Conservation (phyloP, 176 grass and related monocot genomes). For the Avena insularis region DNA sequence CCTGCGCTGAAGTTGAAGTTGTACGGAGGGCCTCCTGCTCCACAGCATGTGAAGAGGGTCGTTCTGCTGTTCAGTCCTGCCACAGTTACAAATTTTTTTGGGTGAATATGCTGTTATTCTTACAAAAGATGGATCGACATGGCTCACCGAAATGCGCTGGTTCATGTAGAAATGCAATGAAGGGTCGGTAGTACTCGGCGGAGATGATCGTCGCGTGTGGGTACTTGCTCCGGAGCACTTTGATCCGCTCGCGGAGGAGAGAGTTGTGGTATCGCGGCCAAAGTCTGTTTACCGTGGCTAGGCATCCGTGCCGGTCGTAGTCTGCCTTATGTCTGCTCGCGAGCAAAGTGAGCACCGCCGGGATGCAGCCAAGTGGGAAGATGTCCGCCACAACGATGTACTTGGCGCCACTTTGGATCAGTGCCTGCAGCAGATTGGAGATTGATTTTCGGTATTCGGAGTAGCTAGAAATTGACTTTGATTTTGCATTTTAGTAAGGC, state of each 20-base stretch:
- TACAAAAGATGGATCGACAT: too few species aligned
- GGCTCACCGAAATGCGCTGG: conserved; percentile 35
- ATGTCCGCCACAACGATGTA: conserved; percentile 47
- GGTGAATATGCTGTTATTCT: not conserved
- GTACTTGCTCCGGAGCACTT: conserved; percentile 29
- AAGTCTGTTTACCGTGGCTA: conserved; percentile 25
- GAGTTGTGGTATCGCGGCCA: conserved; percentile 40
- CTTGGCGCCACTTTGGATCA: conserved; percentile 44
- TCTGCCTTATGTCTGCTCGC: conserved; percentile 17
- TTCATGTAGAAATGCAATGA: conserved; percentile 30
- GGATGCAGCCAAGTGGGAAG: conserved; percentile 41
- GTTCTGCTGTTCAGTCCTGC: not conserved
- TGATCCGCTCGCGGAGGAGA: too few species aligned
- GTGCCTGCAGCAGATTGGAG: not conserved
- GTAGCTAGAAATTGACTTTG: not conserved
- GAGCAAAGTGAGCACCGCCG: not conserved
- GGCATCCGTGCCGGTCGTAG: conserved; percentile 49
- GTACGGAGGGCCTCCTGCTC: conserved; percentile 2
- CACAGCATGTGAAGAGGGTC: not conserved
- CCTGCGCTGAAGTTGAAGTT: not conserved
- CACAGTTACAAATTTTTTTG: not conserved
- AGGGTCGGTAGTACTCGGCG: conserved; percentile 35
- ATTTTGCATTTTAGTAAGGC: not conserved
- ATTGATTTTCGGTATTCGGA: not conserved
- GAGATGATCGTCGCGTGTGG: conserved; percentile 13